Evolutionary conservation across 2,329 filamentous ascomycete genomes (phyloP).

Genomic region (Tricladium varicosporioides): DNA sequence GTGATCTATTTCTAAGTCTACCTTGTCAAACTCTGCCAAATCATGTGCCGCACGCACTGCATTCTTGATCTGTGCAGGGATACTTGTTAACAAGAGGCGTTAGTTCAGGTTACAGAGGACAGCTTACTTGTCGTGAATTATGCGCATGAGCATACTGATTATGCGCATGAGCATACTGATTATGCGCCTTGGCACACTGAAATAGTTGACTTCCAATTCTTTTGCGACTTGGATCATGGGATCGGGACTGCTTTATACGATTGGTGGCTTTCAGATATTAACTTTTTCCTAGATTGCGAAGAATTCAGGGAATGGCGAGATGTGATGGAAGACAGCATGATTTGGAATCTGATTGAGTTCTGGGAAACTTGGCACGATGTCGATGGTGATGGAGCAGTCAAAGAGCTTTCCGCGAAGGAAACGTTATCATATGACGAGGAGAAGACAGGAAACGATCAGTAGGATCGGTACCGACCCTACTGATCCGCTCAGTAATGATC

Average conservation of each 20-base stretch:
- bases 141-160: no score
- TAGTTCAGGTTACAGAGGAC: no score
- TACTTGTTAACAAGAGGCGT: not conserved
- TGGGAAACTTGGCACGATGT: constrained; percentile 13
- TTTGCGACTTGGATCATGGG: constrained; percentile 13
- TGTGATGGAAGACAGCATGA: constrained; percentile 12
- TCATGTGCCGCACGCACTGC: constrained; percentile 5
- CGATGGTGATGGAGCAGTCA: constrained; percentile 5
- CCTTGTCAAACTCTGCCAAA: not conserved
- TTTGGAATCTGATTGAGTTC: constrained; percentile 13
- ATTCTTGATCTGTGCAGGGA: constrained; percentile 7
- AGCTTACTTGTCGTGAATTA: no score
- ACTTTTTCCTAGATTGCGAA: constrained; percentile 17
- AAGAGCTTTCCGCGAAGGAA: constrained; percentile 8
- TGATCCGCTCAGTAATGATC: no score
- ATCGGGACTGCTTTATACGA: constrained; percentile 15
- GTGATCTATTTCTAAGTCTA: not conserved
- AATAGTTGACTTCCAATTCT: constrained; percentile 16
- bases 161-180: no score
- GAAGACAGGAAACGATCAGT: no score
- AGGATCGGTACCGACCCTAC: no score
- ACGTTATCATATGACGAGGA: constrained; percentile 9
- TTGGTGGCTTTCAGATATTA: constrained; percentile 18
- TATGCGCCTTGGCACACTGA: constrained; percentile 10
- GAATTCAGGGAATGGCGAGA: constrained; percentile 15